These are phyloP conservation scores for Saccharomycopsis sp. DNA, from an alignment of 805 yeast genomes.

Conservation along the genomic window DNA sequence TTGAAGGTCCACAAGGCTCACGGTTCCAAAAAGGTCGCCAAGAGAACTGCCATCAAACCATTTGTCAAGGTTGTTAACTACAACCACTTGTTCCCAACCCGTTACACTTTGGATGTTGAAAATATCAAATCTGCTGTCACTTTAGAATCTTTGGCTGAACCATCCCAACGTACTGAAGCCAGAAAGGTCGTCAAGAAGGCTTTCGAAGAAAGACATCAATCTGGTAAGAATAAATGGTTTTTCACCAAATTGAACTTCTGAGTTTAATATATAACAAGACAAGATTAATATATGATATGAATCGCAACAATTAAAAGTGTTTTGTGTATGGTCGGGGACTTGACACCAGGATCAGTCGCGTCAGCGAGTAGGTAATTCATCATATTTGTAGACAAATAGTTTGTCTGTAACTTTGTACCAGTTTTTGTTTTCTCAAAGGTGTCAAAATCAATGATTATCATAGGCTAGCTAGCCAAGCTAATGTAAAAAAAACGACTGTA, in stretches of 20 bases:
- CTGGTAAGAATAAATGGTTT: constrained; percentile 99
- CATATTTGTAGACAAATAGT: too few species aligned
- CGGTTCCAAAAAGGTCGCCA: constrained; percentile 94
- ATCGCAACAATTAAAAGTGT: too few species aligned
- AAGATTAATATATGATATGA: too few species aligned
- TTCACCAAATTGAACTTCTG: constrained; percentile 95
- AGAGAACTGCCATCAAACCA: constrained; percentile 98
- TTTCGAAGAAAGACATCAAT: constrained; percentile 98
- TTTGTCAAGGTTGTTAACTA: constrained; percentile 98
- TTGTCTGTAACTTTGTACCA: too few species aligned
- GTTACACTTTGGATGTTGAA: constrained; percentile 97
- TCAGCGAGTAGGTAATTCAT: too few species aligned
- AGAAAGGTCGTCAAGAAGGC: constrained; percentile 98
- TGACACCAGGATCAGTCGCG: too few species aligned
- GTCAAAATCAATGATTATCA: too few species aligned
- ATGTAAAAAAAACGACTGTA: too few species aligned
- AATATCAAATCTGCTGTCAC: constrained; percentile 86
- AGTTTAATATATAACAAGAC: constrained; percentile 22
- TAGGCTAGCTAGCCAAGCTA: too few species aligned
- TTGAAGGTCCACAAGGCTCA: constrained; percentile 90
- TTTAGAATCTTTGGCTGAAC: constrained; percentile 92
- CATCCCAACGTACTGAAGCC: constrained; percentile 98
- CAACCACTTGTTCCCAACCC: constrained; percentile 99
- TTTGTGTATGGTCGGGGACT: too few species aligned
- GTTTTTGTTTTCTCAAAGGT: too few species aligned